These are phyloP conservation scores for Macrophomina phaseolina DNA, from an alignment of 2,329 filamentous ascomycete species.

Conservation along the genomic window DNA sequence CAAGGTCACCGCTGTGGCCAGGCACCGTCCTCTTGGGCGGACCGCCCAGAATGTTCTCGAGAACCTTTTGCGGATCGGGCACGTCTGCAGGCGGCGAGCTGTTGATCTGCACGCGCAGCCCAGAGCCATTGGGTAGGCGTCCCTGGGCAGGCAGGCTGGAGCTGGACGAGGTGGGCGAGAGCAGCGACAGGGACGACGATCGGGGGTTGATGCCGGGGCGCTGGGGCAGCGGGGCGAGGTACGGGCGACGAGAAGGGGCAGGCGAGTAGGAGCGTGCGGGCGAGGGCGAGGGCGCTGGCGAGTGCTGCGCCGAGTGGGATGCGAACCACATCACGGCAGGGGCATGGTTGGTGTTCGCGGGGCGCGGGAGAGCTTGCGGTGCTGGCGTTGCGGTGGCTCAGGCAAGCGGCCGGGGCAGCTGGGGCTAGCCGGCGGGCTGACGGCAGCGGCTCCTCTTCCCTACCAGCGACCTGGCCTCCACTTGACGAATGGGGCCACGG, in stretches of 20 bases:
- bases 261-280: conserved; percentile 75
- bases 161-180: conserved; percentile 74
- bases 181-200: conserved; percentile 80
- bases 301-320: conserved; percentile 66
- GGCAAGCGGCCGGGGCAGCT: conserved; percentile 9
- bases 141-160: conserved; percentile 73
- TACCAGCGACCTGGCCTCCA: conserved; percentile 3
- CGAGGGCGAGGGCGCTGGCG: conserved; percentile 48
- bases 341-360: conserved; percentile 14
- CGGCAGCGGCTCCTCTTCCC: not conserved
- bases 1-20: conserved; percentile 27
- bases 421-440: not conserved
- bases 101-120: conserved; percentile 64
- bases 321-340: conserved; percentile 77
- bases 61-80: conserved; percentile 72
- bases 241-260: conserved; percentile 69
- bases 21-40: conserved; percentile 34
- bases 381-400: conserved; percentile 11
- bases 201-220: conserved; percentile 72
- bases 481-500: conserved; percentile 20
- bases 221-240: conserved; percentile 70
- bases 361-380: conserved; percentile 8
- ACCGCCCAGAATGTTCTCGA: conserved; percentile 65
- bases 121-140: conserved; percentile 70
- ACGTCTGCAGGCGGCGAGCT: conserved; percentile 60